Conservation (phyloP, 331 rosid genomes). For the Ulmus americana region DNA sequence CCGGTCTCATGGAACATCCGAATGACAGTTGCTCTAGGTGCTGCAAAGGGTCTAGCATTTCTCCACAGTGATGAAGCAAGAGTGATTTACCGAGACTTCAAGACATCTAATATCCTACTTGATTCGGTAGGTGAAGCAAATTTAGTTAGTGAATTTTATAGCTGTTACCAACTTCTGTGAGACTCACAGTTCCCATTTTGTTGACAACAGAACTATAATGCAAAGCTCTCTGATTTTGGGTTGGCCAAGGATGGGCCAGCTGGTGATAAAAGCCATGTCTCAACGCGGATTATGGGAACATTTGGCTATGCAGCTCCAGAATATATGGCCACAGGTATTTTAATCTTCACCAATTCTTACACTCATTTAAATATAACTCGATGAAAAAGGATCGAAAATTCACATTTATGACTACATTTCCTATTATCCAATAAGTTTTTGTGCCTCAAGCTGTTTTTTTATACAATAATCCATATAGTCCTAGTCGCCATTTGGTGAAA, state of each 20-base stretch:
- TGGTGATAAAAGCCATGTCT: conserved; percentile 78
- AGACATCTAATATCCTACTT: conserved; percentile 71
- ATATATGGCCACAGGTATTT: conserved; percentile 89
- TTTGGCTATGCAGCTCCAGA: conserved; percentile 98
- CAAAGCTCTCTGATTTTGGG: conserved; percentile 92
- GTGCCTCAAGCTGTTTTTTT: too few relatives aligned
- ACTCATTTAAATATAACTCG: neutral
- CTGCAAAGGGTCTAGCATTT: conserved; percentile 91
- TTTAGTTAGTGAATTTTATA: conserved; percentile 9
- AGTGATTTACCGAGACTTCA: conserved; percentile 90
- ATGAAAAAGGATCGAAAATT: neutral
- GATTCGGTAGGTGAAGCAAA: conserved; percentile 51
- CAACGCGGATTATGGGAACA: conserved; percentile 97
- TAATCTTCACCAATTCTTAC: neutral
- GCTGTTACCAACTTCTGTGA: conserved; percentile 11
- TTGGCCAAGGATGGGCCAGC: conserved; percentile 95
- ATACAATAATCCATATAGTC: too few relatives aligned
- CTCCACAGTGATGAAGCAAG: conserved; percentile 93
- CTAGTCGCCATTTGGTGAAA: too few relatives aligned
- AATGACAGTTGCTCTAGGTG: conserved; percentile 75
- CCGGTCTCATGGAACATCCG: conserved; percentile 88
- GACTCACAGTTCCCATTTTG: conserved; percentile 17
- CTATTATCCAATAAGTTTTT: too few relatives aligned
- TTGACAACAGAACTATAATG: conserved; percentile 53
- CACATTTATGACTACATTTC: too few relatives aligned